Evolutionary conservation across 2,329 filamentous ascomycete species (phyloP), one percentile per base, ranked within the genome.

Genomic region (Sarocladium kiliense): DNA sequence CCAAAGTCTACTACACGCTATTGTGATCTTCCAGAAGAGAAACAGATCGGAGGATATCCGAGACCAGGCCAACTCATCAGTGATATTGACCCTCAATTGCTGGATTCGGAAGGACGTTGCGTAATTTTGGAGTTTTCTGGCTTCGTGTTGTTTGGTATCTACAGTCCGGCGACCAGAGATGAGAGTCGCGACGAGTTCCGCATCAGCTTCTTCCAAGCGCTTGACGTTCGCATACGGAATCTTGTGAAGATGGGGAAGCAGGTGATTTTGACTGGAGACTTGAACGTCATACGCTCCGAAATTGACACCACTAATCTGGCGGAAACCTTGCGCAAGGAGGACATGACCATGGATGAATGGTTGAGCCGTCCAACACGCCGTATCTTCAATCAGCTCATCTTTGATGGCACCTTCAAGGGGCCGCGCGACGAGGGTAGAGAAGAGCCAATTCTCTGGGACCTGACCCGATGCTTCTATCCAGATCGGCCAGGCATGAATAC

Each of bases 61-160:
- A 83, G 77, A 1, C 70, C 77, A 1, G 76, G 78, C 18, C 91
- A 96, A 64, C 77, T 96, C 1, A 74, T 77, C 0, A 75, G 78
- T 11, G 67, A 71, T 1, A 71, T 91, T 3, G 90, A 96, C 64
- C 84, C 89, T 41, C 76, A 79, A 2, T 79, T 79, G 1, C 81
- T 97, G 7, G 94, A 99, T 67, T 89, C 89, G 0, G 94, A 99
- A 74, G 94, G 94, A 1, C 87, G 94, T 49, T 96, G 91, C 63
- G 84, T 97, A 7, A 79, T 96, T 42, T 78, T 99, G 3, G 94
- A 97, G 66, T 97, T 99, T 62, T 90, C 91, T 0, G 92, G 91
- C 2, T 97, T 99, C 67, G 91, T 99, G 3, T 80, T 99, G 16
- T 82, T 99, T 53, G 94, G 93, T 3, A 87, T 95, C 2, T 97